Percentiles rank a stretch among this genome's conserved stretches.
Conservation (phyloP, 345 rosid genomes). For the Boechera divaricarpa region DNA sequence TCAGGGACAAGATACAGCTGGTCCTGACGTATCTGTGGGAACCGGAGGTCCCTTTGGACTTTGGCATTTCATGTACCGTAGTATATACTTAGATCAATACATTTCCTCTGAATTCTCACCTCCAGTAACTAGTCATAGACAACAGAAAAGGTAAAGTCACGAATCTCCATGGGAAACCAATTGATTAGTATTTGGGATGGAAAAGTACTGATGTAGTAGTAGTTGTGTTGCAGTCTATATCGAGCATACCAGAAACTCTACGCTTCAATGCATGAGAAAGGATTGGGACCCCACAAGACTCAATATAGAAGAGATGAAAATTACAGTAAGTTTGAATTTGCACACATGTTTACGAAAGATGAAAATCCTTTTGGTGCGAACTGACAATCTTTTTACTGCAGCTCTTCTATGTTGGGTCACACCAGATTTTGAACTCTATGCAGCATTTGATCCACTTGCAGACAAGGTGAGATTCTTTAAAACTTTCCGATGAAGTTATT, state of each 20-base stretch:
- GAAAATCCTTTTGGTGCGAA: background rate
- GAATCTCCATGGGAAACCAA: conserved; percentile 17
- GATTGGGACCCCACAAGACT: conserved; percentile 88
- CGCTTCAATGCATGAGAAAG: conserved; percentile 89
- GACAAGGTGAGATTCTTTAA: conserved; percentile 67
- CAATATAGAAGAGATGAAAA: conserved; percentile 96
- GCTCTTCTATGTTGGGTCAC: conserved; percentile 98
- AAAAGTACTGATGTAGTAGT: conserved; percentile 24
- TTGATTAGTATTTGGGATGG: background rate
- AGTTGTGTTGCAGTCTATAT: conserved; percentile 64
- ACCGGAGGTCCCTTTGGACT: conserved; percentile 95
- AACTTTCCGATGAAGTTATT: background rate
- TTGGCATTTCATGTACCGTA: conserved; percentile 98
- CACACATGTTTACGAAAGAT: background rate
- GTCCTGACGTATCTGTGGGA: conserved; percentile 64
- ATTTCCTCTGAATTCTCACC: conserved; percentile 88
- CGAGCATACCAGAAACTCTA: conserved; percentile 94
- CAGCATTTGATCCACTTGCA: conserved; percentile 97
- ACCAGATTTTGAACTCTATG: conserved; percentile 94
- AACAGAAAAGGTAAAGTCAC: conserved; percentile 73
- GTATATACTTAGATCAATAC: conserved; percentile 93
- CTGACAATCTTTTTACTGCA: conserved; percentile 44
- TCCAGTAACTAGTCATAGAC: conserved; percentile 72
- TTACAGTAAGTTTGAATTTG: conserved; percentile 56
- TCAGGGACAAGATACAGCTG: conserved; percentile 44